A percentile compares a stretch with the other conserved stretches of the same genome.
Conservation (phyloP, 192 early-diverging fungal genomes). For the Ambispora gerdemannii region DNA sequence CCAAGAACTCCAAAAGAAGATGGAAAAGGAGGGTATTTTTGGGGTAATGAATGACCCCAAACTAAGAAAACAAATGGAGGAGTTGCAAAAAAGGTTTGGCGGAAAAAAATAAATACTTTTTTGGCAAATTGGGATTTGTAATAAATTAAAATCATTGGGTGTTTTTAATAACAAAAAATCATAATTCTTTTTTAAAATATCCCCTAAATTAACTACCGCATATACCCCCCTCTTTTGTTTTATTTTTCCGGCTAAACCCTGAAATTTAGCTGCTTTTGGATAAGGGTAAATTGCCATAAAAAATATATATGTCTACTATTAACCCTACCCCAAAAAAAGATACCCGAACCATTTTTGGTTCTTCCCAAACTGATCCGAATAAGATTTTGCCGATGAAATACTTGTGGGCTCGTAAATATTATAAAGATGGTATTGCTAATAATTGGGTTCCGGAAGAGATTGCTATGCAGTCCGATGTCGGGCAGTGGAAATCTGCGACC, state of each 20-base stretch:
- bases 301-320: conserved; percentile 8
- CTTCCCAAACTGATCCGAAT: conserved; percentile 15
- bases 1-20: conserved; percentile 10
- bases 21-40: conserved; percentile 14
- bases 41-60: conserved; percentile 8
- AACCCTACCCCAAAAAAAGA: conserved; percentile 11
- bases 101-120: conserved; percentile 7
- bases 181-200: no score
- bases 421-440: conserved; percentile 17
- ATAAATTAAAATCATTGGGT: no score
- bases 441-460: conserved; percentile 18
- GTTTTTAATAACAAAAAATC: no score
- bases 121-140: background rate
- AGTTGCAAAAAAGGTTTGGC: conserved; percentile 10
- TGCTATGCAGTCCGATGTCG: conserved; percentile 14
- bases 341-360: conserved; percentile 17
- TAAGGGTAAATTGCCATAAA: no score
- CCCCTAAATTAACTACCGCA: no score
- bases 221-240: background rate
- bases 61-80: conserved; percentile 20
- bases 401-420: conserved; percentile 12
- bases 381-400: conserved; percentile 21
- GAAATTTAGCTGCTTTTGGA: background rate
- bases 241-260: background rate
- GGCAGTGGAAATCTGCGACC: conserved; percentile 2